Evolutionary conservation across 2,329 filamentous ascomycete genomes (phyloP).

Genomic region (Thielaviopsis musarum): DNA sequence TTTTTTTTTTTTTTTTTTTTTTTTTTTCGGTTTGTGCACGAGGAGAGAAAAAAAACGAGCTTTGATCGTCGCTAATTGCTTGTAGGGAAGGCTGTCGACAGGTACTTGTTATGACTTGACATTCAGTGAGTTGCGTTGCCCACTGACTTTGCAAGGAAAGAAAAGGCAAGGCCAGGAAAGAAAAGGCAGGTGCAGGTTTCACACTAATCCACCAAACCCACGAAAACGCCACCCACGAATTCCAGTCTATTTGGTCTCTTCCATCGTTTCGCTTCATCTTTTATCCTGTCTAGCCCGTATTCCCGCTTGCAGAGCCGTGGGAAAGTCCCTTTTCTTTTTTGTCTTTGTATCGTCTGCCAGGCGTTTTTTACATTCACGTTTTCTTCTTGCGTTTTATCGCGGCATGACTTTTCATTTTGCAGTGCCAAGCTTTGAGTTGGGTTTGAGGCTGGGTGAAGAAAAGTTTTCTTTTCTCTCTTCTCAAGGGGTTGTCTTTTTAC

Average conservation of each 20-base stretch:
- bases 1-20: neutral
- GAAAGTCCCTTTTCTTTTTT: neutral
- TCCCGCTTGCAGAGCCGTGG: neutral
- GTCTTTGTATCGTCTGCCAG: too few species aligned
- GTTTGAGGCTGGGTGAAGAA: too few species aligned
- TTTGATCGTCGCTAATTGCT: neutral
- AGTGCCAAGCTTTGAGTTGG: too few species aligned
- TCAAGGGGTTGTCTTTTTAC: too few species aligned
- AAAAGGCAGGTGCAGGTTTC: neutral
- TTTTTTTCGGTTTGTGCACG: neutral
- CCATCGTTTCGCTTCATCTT: neutral
- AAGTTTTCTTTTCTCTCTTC: too few species aligned
- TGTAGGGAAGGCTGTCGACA: too few species aligned
- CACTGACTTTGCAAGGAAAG: too few species aligned
- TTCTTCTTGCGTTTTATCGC: neutral
- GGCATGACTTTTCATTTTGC: too few species aligned
- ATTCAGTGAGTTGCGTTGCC: too few species aligned
- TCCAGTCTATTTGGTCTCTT: neutral
- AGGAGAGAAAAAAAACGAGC: neutral
- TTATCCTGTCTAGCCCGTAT: neutral
- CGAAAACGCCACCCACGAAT: neutral
- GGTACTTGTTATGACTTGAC: too few species aligned
- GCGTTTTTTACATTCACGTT: neutral
- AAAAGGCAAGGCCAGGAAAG: neutral
- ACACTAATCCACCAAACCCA: neutral